Percentiles rank a stretch among this genome's conserved stretches.
These are phyloP conservation scores for Emericellopsis cladophorae DNA, from an alignment of 2,329 filamentous ascomycete genomes.

Conservation along the genomic window DNA sequence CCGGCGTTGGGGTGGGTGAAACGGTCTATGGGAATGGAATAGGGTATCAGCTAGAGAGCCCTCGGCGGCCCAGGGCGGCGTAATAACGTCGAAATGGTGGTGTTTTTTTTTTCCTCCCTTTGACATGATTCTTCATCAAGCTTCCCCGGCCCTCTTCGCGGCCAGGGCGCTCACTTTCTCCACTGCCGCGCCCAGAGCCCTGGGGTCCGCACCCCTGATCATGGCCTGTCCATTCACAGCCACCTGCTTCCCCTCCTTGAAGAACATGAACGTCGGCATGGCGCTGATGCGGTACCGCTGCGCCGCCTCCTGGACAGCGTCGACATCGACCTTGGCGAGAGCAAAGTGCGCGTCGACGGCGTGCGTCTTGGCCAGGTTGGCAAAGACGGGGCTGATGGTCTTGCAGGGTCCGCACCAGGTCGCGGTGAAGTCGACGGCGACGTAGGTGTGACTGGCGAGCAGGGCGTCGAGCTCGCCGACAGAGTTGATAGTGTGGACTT, in stretches of 20 bases:
- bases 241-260: slow-evolving; percentile 53
- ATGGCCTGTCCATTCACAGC: slow-evolving; percentile 15
- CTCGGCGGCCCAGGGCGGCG: too few species aligned
- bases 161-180: slow-evolving; percentile 24
- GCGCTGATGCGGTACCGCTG: slow-evolving; percentile 68
- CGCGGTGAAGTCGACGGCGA: slow-evolving; percentile 35
- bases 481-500: slow-evolving; percentile 17
- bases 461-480: slow-evolving; percentile 21
- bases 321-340: slow-evolving; percentile 89
- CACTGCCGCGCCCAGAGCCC: slow-evolving; percentile 16
- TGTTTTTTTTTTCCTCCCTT: not conserved
- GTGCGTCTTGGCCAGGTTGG: slow-evolving; percentile 14
- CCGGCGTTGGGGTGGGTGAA: too few species aligned
- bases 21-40: too few species aligned
- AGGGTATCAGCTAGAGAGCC: too few species aligned
- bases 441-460: slow-evolving; percentile 23
- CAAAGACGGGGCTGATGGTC: slow-evolving; percentile 30
- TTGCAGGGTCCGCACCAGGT: slow-evolving; percentile 39
- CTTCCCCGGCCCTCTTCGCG: slow-evolving; percentile 14
- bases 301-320: slow-evolving; percentile 63
- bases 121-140: not conserved
- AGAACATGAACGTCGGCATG: slow-evolving; percentile 89
- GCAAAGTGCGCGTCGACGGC: slow-evolving; percentile 36
- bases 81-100: too few species aligned
- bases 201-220: slow-evolving; percentile 20